phyloP scores from a whole-genome alignment of 1,284 basidiomycete species.

The Sanghuangporus baumii region DNA sequence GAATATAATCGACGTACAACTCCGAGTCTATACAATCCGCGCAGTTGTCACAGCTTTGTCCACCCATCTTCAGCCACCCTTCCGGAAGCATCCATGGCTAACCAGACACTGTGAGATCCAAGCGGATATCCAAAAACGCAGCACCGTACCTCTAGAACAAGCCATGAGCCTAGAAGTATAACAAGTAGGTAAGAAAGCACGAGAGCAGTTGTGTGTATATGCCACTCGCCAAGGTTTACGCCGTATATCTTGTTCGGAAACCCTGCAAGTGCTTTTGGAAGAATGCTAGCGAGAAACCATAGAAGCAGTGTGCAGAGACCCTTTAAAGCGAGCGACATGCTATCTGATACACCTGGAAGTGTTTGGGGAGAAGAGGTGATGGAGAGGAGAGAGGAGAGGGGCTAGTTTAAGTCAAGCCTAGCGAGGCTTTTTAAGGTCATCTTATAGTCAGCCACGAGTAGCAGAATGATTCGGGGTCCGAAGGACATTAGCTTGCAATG shows the following conservation, averaged over 20 bases:
- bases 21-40: conserved; percentile 52
- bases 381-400: no score
- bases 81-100: conserved; percentile 61
- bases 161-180: conserved; percentile 31
- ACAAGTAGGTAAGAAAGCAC: background rate
- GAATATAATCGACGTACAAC: conserved; percentile 38
- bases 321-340: background rate
- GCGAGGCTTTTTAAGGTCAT: no score
- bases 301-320: background rate
- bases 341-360: background rate
- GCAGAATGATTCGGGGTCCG: no score
- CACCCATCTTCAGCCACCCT: conserved; percentile 67
- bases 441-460: no score
- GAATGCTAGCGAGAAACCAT: background rate
- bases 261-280: background rate
- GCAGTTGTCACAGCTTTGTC: conserved; percentile 47
- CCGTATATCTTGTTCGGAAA: conserved; percentile 48
- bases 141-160: conserved; percentile 40
- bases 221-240: conserved; percentile 62
- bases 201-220: conserved; percentile 19
- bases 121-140: background rate
- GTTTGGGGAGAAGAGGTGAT: background rate
- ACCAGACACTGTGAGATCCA: background rate
- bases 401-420: no score
- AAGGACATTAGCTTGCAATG: no score